Conservation (phyloP, 169 alveolate genomes). For the Plasmodium yoelii region DNA sequence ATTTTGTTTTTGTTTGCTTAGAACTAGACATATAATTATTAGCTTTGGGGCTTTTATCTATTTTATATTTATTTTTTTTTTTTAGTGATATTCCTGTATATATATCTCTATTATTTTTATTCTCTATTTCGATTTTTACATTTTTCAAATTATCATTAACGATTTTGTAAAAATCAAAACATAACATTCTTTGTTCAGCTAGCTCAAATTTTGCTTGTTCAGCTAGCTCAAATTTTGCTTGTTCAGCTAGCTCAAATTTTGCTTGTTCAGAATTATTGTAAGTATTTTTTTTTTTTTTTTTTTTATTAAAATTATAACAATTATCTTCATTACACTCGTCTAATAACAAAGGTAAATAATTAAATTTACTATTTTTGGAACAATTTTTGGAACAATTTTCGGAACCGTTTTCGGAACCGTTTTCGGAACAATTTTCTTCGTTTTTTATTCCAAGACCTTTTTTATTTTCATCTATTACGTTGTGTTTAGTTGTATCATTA, state of each 20-base stretch:
- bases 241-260: background rate
- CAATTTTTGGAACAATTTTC: too few relatives aligned
- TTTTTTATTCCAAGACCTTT: background rate
- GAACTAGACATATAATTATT: too few relatives aligned
- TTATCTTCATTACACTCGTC: conserved; percentile 24
- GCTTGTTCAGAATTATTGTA: background rate
- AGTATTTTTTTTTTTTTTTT: background rate
- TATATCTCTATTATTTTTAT: conserved; percentile 34
- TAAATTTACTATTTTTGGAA: background rate
- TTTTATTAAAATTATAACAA: conserved; percentile 26
- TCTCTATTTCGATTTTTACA: conserved; percentile 31
- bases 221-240: background rate
- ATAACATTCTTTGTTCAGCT: conserved; percentile 26
- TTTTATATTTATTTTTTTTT: conserved; percentile 48
- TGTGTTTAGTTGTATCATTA: background rate
- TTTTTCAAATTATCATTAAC: conserved; percentile 21
- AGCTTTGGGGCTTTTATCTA: conserved; percentile 1
- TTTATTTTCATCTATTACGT: background rate
- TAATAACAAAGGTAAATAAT: conserved; percentile 5
- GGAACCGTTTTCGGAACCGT: too few relatives aligned
- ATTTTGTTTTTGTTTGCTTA: too few relatives aligned
- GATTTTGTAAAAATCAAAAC: conserved; percentile 16
- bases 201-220: background rate
- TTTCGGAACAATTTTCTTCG: background rate
- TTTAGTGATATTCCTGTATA: conserved; percentile 62